A percentile compares a stretch with the other conserved stretches of the same genome.
Evolutionary conservation across 352 stramenopile genomes (phyloP).

Genomic region (Phytopythium vexans): DNA sequence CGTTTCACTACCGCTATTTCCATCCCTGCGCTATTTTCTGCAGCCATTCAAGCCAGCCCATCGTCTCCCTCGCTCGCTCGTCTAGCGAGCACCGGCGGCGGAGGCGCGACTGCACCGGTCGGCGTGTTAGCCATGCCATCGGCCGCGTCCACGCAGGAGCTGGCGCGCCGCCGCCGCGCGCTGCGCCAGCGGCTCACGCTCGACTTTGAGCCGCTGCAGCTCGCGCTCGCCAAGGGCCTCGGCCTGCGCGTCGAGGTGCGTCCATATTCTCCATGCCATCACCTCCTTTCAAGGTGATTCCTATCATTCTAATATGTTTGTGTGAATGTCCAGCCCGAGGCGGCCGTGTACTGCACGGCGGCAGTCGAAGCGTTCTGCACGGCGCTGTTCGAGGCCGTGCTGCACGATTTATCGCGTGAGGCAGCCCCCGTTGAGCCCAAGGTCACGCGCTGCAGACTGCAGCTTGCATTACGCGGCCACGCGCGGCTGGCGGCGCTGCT

Average conservation of each 20-base stretch:
- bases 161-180: conserved; percentile 38
- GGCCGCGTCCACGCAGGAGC: conserved; percentile 9
- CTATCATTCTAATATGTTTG: not conserved
- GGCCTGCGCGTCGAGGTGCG: conserved; percentile 44
- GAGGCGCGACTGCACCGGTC: no score
- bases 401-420: conserved; percentile 9
- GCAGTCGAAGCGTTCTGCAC: conserved; percentile 52
- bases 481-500: conserved; percentile 35
- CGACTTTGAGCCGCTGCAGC: conserved; percentile 48
- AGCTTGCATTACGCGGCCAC: conserved; percentile 46
- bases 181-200: conserved; percentile 48
- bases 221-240: conserved; percentile 43
- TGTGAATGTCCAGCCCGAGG: conserved; percentile 25
- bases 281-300: not conserved
- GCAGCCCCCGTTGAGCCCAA: no score
- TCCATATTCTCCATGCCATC: not conserved
- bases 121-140: no score
- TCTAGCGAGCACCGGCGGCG: no score
- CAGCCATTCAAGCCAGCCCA: no score
- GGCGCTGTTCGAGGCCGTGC: conserved; percentile 41
- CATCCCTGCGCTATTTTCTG: no score
- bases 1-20: no score
- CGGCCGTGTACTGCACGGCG: conserved; percentile 49
- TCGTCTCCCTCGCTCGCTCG: no score
- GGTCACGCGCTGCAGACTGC: conserved; percentile 10